Evolutionary conservation across 768 basidiomycete genomes (phyloP).

Genomic region (Xanthoconium purpureum): DNA sequence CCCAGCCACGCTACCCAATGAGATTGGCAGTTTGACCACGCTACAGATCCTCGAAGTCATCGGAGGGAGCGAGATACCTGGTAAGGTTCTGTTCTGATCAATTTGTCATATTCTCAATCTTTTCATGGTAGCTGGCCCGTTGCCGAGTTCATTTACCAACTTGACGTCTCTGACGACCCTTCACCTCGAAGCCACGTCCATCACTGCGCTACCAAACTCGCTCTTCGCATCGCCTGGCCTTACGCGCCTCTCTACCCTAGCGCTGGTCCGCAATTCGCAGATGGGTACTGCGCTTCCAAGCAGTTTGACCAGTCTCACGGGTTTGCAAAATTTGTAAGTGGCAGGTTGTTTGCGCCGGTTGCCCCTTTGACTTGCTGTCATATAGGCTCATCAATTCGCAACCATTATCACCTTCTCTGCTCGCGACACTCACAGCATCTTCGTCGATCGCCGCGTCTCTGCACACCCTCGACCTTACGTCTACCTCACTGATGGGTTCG

Average conservation of each 20-base stretch:
- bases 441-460: conserved; percentile 32
- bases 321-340: conserved; percentile 41
- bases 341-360: not conserved
- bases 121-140: conserved; percentile 35
- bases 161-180: conserved; percentile 39
- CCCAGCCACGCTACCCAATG: conserved; percentile 41
- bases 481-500: conserved; percentile 37
- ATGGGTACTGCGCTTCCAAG: conserved; percentile 39
- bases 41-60: conserved; percentile 39
- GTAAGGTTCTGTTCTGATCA: conserved; percentile 25
- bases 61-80: conserved; percentile 42
- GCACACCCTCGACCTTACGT: conserved; percentile 38
- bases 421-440: conserved; percentile 32
- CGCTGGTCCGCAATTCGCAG: conserved; percentile 39
- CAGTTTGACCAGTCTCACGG: conserved; percentile 29
- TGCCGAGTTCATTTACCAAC: conserved; percentile 39
- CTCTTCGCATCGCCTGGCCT: conserved; percentile 34
- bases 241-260: conserved; percentile 34
- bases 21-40: conserved; percentile 39
- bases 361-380: not conserved
- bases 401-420: conserved; percentile 29
- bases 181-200: conserved; percentile 40
- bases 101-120: not conserved
- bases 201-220: conserved; percentile 34
- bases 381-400: conserved; percentile 39